phyloP scores from a whole-genome alignment of 2,329 filamentous ascomycete genomes.

The Penicillium sp. region DNA sequence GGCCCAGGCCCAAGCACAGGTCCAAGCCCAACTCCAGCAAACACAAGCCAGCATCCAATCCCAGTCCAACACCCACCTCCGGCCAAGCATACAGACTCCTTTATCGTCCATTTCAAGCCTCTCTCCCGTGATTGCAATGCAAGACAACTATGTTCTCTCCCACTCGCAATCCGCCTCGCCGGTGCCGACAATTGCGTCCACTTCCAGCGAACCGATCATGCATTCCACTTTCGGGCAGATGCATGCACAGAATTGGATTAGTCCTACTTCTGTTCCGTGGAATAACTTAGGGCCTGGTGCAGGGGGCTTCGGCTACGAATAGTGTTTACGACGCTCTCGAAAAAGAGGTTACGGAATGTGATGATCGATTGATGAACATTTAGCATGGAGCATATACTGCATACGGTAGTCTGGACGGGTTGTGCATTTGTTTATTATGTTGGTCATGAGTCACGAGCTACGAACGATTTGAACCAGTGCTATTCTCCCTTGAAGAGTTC shows the following conservation, averaged over 20 bases:
- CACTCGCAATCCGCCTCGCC: slow-evolving; percentile 23
- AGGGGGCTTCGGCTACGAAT: slow-evolving; percentile 17
- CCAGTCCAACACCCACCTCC: slow-evolving; percentile 2
- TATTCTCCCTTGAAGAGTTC: not conserved
- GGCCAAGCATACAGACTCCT: slow-evolving; percentile 14
- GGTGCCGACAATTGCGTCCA: slow-evolving; percentile 19
- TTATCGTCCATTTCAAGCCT: slow-evolving; percentile 10
- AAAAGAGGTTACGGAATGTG: too few species aligned
- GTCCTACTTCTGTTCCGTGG: slow-evolving; percentile 32
- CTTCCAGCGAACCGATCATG: slow-evolving; percentile 21
- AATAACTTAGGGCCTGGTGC: slow-evolving; percentile 19
- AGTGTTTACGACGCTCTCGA: not conserved
- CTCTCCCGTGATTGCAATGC: slow-evolving; percentile 6
- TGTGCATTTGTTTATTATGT: slow-evolving; percentile 2
- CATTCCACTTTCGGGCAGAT: slow-evolving; percentile 26
- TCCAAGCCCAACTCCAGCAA: slow-evolving; percentile 13
- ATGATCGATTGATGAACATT: not conserved
- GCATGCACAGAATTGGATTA: slow-evolving; percentile 38
- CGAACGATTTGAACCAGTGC: not conserved
- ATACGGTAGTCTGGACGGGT: not conserved
- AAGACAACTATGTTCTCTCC: slow-evolving; percentile 16
- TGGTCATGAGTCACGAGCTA: slow-evolving; percentile 2
- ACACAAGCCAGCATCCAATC: slow-evolving; percentile 14
- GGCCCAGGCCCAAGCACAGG: slow-evolving; percentile 11
- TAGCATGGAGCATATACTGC: not conserved